Base-by-base conservation (phyloP, 768 basidiomycete species). In the Amanita thiersii region DNA sequence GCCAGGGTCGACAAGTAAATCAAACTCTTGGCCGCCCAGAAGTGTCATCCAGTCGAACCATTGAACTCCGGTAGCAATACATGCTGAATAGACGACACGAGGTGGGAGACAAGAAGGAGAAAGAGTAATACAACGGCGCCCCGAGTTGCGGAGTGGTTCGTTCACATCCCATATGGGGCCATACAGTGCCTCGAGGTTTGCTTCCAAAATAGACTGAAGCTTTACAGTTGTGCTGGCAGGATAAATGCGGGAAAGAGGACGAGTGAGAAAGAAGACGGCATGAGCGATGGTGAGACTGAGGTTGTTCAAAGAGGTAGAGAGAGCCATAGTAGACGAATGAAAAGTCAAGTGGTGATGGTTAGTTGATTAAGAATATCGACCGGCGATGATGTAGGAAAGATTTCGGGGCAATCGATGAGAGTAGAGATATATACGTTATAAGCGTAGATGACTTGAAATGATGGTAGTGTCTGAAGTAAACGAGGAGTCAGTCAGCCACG, bases 11-110 rank as follows among this genome's bases (percentile, higher is more conserved):
- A 86, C 73, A 60, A 84, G 81, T 46, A 89, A 72, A 59, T 88
- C 86, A 55, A 88, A 79, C 61, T 83, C 81, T 44, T 65, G 61
- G 49, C 74, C 70, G 8, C 86, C 84, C 34, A 88, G 73, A 44
- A 72, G 65, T 34, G 69, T 51, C 40, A 86, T 83, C 86, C 86
- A 89, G 56, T 84, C 77, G 44, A 79, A 78, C 86, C 86, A 89
- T 52, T 84, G 80, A 23, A 88, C 70, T 44, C 75, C 75, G 28
- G 81, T 67, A 17, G 77, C 66, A 41, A 79, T 64, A 60, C 86
- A 87, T 10, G 85, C 80, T 40, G 75, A 62, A 63, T 86, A 78
- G 52, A 88, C 67, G 51, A 76, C 65, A 29, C 79, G 77, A 32
- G 86, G 85, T 17, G 86, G 86, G 2, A 78, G 69, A 51, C 75